These are phyloP conservation scores for Hypoxylon sp. DNA, from an alignment of 2,329 filamentous ascomycete species.

Conservation along the genomic window DNA sequence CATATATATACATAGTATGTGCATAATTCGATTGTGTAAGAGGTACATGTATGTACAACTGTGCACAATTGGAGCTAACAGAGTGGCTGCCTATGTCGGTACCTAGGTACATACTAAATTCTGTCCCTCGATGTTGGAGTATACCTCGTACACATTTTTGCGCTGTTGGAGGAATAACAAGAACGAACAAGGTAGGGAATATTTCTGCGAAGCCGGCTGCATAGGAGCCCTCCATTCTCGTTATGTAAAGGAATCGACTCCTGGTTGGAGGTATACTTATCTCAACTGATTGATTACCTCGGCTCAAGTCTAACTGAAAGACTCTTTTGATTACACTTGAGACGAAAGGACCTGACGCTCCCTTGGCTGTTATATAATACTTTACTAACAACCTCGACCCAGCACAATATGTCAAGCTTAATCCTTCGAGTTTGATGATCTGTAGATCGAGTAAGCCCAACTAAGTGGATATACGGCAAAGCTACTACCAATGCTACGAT, in stretches of 20 bases:
- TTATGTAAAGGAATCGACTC: conserved; percentile 20
- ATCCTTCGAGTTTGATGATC: conserved; percentile 42
- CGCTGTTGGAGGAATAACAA: conserved; percentile 2
- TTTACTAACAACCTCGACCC: conserved; percentile 2
- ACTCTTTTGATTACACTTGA: background rate
- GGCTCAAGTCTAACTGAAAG: background rate
- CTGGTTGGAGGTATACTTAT: background rate
- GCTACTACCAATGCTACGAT: conserved; percentile 13
- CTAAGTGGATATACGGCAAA: conserved; percentile 22
- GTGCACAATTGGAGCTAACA: too few species aligned
- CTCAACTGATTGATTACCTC: background rate
- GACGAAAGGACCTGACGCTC: background rate
- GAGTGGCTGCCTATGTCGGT: background rate
- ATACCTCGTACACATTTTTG: too few species aligned
- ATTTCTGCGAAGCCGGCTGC: conserved; percentile 14
- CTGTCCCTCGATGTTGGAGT: conserved; percentile 5
- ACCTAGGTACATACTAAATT: background rate
- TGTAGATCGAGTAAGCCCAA: conserved; percentile 33
- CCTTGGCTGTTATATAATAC: conserved; percentile 18
- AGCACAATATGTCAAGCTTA: conserved; percentile 2
- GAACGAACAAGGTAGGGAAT: background rate
- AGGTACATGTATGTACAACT: too few species aligned
- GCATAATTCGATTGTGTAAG: too few species aligned
- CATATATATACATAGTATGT: too few species aligned
- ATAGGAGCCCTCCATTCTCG: conserved; percentile 4